Conservation (phyloP, 1,284 basidiomycete species). For the Ustilago bromivora region DNA sequence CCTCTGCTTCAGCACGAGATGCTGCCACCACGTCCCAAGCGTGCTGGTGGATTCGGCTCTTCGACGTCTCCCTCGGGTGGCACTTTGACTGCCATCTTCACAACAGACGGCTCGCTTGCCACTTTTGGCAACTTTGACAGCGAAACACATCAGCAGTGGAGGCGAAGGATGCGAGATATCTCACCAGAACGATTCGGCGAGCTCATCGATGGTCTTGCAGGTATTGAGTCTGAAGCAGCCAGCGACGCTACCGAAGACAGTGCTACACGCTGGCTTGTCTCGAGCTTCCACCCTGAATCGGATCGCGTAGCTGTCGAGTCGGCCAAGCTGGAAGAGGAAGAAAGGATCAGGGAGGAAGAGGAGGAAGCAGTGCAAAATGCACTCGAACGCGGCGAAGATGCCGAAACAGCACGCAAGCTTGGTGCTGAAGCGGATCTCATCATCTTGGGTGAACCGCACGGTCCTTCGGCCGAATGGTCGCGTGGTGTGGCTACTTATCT, state of each 20-base stretch:
- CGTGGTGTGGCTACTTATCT: constrained; percentile 65
- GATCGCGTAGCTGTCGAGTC: constrained; percentile 51
- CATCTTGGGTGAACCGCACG: constrained; percentile 65
- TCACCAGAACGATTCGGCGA: constrained; percentile 49
- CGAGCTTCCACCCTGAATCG: constrained; percentile 46
- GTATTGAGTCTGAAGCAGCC: constrained; percentile 14
- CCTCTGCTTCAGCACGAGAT: constrained; percentile 59
- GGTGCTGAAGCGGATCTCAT: constrained; percentile 68
- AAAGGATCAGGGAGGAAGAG: constrained; percentile 52
- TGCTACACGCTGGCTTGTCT: constrained; percentile 40
- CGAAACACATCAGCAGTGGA: constrained; percentile 42
- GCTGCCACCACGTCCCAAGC: constrained; percentile 49
- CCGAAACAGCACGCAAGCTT: constrained; percentile 59
- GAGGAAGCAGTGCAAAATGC: constrained; percentile 64
- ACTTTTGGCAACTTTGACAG: constrained; percentile 43
- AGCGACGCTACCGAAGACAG: constrained; percentile 11
- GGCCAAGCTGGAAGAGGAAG: constrained; percentile 51
- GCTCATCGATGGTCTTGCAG: constrained; percentile 48
- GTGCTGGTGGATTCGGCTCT: constrained; percentile 30
- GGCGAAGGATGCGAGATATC: constrained; percentile 45
- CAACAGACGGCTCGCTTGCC: constrained; percentile 35
- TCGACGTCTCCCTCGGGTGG: constrained; percentile 35
- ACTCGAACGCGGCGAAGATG: constrained; percentile 64
- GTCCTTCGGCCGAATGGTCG: constrained; percentile 60
- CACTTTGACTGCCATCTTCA: constrained; percentile 43